Percentiles rank a stretch among this genome's conserved stretches.
Evolutionary conservation across 148 eudicot species (phyloP).

Genomic region (Cornus florida): DNA sequence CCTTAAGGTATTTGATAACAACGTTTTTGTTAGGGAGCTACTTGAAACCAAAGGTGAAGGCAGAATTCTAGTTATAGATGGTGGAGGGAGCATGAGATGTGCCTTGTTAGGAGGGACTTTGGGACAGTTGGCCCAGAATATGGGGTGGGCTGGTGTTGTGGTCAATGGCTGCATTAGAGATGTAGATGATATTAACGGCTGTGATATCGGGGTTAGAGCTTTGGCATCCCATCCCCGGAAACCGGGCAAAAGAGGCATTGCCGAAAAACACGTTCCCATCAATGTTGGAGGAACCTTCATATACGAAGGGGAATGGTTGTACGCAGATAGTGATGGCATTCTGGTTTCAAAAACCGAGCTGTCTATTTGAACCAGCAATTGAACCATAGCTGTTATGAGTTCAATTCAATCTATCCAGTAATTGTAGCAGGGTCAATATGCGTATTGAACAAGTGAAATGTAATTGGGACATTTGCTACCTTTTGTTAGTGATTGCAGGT

Average conservation of each 20-base stretch:
- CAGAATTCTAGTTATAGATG: slow-evolving; percentile 43
- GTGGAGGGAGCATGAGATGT: slow-evolving; percentile 47
- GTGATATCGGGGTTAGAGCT: slow-evolving; percentile 48
- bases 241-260: slow-evolving; percentile 33
- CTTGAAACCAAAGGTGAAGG: slow-evolving; percentile 49
- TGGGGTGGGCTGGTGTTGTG: slow-evolving; percentile 47
- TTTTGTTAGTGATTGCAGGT: too few relatives aligned
- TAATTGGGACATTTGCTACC: background rate
- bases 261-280: slow-evolving; percentile 36
- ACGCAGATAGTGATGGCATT: slow-evolving; percentile 49
- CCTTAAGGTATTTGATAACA: slow-evolving; percentile 46
- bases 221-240: slow-evolving; percentile 41
- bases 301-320: slow-evolving; percentile 42
- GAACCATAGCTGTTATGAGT: background rate
- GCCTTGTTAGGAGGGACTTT: slow-evolving; percentile 45
- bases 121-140: slow-evolving; percentile 45
- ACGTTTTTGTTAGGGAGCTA: slow-evolving; percentile 44
- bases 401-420: background rate
- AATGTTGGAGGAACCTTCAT: slow-evolving; percentile 36
- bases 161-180: slow-evolving; percentile 46
- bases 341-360: slow-evolving; percentile 38
- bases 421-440: background rate
- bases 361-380: slow-evolving; percentile 22
- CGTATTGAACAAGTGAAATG: background rate
- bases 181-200: slow-evolving; percentile 42